Conservation (phyloP, 2,329 filamentous ascomycete species). For the Gyromitra esculenta region DNA sequence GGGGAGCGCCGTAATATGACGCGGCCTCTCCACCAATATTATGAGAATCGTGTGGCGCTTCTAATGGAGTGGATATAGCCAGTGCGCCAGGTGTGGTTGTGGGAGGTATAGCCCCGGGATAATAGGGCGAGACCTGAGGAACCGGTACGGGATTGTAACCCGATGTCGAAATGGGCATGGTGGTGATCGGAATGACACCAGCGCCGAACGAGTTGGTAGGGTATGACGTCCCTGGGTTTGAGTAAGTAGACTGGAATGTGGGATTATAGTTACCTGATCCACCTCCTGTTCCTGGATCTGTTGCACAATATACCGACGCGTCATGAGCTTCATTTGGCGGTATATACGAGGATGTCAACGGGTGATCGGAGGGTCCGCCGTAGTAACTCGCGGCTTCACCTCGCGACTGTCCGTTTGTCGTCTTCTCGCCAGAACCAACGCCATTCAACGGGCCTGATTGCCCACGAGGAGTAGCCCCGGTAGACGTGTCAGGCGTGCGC, state of each 20-base stretch:
- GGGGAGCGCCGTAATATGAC: conserved; percentile 32
- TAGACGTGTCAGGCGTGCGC: conserved; percentile 15
- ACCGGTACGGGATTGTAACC: conserved; percentile 45
- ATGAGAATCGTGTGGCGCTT: background rate
- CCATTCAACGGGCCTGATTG: conserved; percentile 28
- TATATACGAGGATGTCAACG: conserved; percentile 27
- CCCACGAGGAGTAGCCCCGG: conserved; percentile 34
- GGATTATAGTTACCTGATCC: conserved; percentile 51
- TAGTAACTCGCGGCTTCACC: conserved; percentile 46
- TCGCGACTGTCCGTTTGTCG: conserved; percentile 12
- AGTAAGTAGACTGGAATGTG: conserved; percentile 37
- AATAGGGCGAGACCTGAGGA: conserved; percentile 46
- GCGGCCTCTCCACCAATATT: conserved; percentile 10
- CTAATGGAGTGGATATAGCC: background rate
- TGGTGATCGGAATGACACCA: background rate
- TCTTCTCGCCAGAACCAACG: conserved; percentile 1
- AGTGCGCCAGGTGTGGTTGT: background rate
- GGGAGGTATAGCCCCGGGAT: conserved; percentile 1
- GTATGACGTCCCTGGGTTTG: conserved; percentile 22
- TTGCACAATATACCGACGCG: conserved; percentile 16
- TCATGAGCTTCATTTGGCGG: conserved; percentile 12
- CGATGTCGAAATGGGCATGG: conserved; percentile 7
- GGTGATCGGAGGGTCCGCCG: conserved; percentile 31
- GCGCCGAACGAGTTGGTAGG: background rate
- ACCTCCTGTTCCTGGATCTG: conserved; percentile 9